phyloP scores from a whole-genome alignment of 139 green algal species.

The Chlamydomonas applanata region DNA sequence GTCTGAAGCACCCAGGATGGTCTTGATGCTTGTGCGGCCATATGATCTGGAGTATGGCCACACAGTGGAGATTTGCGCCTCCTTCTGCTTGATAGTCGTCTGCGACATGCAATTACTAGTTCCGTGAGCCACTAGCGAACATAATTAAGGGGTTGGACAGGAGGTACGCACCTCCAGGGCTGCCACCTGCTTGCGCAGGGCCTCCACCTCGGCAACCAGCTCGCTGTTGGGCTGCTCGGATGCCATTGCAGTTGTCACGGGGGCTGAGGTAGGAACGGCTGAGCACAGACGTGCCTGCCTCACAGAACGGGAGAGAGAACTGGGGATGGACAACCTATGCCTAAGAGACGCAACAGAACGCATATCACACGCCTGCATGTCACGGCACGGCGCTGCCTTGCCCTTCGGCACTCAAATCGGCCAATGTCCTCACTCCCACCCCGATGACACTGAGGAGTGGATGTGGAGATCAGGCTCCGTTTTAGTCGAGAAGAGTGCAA shows the following conservation, averaged over 20 bases:
- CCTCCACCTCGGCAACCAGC: conserved; percentile 34
- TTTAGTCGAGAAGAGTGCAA: too few relatives aligned
- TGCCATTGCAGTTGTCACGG: background rate
- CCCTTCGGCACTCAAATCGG: too few relatives aligned
- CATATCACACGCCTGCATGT: background rate
- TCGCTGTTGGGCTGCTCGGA: background rate
- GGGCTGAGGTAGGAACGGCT: background rate
- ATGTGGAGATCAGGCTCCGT: too few relatives aligned
- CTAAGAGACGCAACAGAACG: too few relatives aligned
- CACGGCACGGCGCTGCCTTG: too few relatives aligned
- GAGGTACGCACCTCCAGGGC: conserved; percentile 35
- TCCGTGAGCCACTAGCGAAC: background rate
- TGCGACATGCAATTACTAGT: conserved; percentile 1
- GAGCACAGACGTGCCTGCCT: background rate
- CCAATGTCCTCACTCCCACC: too few relatives aligned
- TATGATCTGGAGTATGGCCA: conserved; percentile 59
- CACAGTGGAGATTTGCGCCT: conserved; percentile 37
- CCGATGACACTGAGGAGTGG: too few relatives aligned
- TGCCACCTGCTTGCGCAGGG: conserved; percentile 30
- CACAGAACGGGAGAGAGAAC: background rate
- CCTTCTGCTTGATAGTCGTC: conserved; percentile 38
- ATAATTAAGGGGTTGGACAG: too few relatives aligned
- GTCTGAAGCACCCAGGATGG: conserved; percentile 59
- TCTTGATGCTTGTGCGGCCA: conserved; percentile 55
- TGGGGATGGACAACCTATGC: background rate